Percentiles rank a stretch among this genome's conserved stretches.
Conservation (phyloP, 164 flowering plant genomes). For the Tetrastigma voinierianum region DNA sequence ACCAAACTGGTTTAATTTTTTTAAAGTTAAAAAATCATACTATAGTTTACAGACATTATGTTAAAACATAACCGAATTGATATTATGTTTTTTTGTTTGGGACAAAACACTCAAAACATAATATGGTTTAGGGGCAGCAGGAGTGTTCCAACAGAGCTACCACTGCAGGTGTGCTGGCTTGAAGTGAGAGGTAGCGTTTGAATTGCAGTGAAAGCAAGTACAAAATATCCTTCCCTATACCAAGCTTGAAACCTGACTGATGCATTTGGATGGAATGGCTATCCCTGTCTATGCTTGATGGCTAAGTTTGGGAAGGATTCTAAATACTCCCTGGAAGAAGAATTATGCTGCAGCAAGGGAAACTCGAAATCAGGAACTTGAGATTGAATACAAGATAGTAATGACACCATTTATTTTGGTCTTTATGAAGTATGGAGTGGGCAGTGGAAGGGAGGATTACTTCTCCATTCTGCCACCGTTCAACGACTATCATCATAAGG, state of each 20-base stretch:
- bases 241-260: constrained; percentile 18
- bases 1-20: too few relatives aligned
- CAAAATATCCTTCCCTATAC: constrained; percentile 20
- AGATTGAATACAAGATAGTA: background rate
- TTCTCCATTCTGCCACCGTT: constrained; percentile 15
- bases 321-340: constrained; percentile 8
- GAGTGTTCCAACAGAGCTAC: constrained; percentile 21
- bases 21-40: too few relatives aligned
- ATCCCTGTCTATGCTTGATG: constrained; percentile 27
- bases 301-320: constrained; percentile 36
- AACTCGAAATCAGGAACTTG: too few relatives aligned
- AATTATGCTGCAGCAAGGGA: background rate
- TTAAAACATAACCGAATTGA: too few relatives aligned
- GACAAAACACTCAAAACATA: too few relatives aligned
- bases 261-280: constrained; percentile 33
- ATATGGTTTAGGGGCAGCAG: constrained; percentile 6
- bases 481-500: too few relatives aligned
- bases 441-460: constrained; percentile 45
- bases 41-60: too few relatives aligned
- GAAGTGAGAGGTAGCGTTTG: constrained; percentile 24
- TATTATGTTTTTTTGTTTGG: too few relatives aligned
- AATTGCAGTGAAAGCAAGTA: constrained; percentile 6
- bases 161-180: constrained; percentile 37
- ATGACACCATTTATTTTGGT: constrained; percentile 26
- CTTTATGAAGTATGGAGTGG: constrained; percentile 47